phyloP scores from a whole-genome alignment of 73 alveolate species.

The Paramecium octaurelia region DNA sequence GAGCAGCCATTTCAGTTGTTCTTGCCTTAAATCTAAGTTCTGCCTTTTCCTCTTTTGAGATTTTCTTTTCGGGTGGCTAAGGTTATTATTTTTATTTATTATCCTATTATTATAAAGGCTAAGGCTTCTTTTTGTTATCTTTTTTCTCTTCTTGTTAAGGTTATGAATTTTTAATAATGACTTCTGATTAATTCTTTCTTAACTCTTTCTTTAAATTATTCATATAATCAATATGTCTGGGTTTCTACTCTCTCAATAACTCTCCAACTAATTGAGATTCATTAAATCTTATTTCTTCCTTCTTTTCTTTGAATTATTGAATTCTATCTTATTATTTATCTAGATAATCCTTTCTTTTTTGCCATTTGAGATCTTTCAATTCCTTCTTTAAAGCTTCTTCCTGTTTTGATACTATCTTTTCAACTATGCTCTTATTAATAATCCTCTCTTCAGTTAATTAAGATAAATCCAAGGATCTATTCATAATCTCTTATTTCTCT shows the following conservation, averaged over 20 bases:
- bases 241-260: background rate
- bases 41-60: background rate
- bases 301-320: background rate
- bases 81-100: background rate
- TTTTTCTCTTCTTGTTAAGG: background rate
- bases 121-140: background rate
- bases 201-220: background rate
- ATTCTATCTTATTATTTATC: slow-evolving; percentile 21
- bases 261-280: background rate
- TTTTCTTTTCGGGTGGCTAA: background rate
- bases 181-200: background rate
- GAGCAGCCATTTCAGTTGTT: background rate
- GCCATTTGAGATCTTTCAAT: slow-evolving; percentile 15
- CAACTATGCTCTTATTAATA: slow-evolving; percentile 16
- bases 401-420: background rate
- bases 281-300: background rate
- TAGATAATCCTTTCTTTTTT: slow-evolving; percentile 24
- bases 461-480: slow-evolving; percentile 4
- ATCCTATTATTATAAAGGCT: background rate
- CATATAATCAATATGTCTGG: background rate
- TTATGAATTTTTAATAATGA: background rate
- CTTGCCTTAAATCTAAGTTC: background rate
- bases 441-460: slow-evolving; percentile 7
- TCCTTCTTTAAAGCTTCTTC: background rate
- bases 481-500: background rate